phyloP scores from a whole-genome alignment of 805 yeast genomes.

The Candida maesae region DNA sequence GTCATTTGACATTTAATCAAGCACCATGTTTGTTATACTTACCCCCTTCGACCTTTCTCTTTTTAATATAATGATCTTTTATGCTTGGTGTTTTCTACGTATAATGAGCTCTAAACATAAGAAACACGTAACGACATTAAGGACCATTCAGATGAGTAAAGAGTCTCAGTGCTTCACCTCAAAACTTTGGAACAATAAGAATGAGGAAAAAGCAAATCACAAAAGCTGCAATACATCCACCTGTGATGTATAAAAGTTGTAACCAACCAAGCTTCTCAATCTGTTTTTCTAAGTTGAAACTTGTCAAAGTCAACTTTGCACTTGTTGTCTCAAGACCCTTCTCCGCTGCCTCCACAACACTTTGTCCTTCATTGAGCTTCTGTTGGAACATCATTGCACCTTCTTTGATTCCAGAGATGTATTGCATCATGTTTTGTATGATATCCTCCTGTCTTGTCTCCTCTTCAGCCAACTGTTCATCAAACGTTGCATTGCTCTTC shows the following conservation, averaged over 20 bases:
- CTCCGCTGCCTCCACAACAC: constrained; percentile 38
- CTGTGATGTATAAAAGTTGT: constrained; percentile 29
- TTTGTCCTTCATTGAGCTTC: constrained; percentile 36
- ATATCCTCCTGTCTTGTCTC: constrained; percentile 36
- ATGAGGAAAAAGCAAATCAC: constrained; percentile 34
- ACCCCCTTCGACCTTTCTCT: too few relatives aligned
- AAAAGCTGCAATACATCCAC: constrained; percentile 24
- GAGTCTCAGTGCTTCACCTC: too few relatives aligned
- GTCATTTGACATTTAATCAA: too few relatives aligned
- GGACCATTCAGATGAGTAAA: too few relatives aligned
- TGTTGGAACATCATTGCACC: constrained; percentile 39
- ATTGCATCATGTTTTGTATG: constrained; percentile 35
- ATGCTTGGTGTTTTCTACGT: too few relatives aligned
- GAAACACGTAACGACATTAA: too few relatives aligned
- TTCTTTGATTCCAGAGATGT: constrained; percentile 34
- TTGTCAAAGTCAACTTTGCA: constrained; percentile 30
- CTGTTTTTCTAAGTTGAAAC: constrained; percentile 27
- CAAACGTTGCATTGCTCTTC: constrained; percentile 21
- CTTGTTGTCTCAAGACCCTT: constrained; percentile 38
- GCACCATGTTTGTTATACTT: too few relatives aligned
- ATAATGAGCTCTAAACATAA: too few relatives aligned
- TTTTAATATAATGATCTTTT: too few relatives aligned
- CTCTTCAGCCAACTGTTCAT: constrained; percentile 34
- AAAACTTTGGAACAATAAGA: background rate
- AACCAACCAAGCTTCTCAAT: constrained; percentile 28